Base-by-base conservation (phyloP, 2,329 filamentous ascomycete genomes). In the Biscogniauxia sp. region DNA sequence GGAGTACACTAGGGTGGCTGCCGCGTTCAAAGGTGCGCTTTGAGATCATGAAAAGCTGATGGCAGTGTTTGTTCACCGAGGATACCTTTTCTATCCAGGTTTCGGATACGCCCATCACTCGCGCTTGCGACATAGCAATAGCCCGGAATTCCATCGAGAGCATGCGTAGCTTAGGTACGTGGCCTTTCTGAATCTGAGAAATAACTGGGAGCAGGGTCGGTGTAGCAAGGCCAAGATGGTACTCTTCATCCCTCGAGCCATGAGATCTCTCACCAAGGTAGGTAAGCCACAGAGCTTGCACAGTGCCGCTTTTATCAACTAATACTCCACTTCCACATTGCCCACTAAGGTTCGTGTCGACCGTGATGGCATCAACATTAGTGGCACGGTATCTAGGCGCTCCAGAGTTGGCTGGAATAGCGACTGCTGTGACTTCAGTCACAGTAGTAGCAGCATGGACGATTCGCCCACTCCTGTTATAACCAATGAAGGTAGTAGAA, bases 41-140 rank as follows among this genome's bases (percentile, higher is more conserved):
- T 70, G 92, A 90, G 28, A 99, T 92, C 91, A 99, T 97, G 80
- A 99, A 99, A 45, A 99, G 85, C 77, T 99, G 95, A 73, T 99
- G 95, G 60, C 93, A 91, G 55, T 95, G 89, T 49, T 92, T 90
- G 75, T 99, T 97, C 64, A 92, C 92, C 66, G 88, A 82, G 57
- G 95, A 89, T 1, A 97, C 94, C 75, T 92, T 90, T 68, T 91
- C 84, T 69, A 99, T 97, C 95, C 94, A 98, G 64, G 96, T 89
- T 70, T 98, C 93, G 0, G 91, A 92, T 1, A 98, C 92, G 9
- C 95, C 95, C 93, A 99, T 98, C 67, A 98, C 92, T 45, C 93
- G 90, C 17, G 92, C 94, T 77, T 99, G 95, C 49, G 90, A 91
- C 94, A 99, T 98, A 71, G 96, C 93, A 28, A 99, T 92, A 11